These are phyloP conservation scores for Clarireedia sp. DNA, from an alignment of 2,329 filamentous ascomycete genomes.

Conservation along the genomic window DNA sequence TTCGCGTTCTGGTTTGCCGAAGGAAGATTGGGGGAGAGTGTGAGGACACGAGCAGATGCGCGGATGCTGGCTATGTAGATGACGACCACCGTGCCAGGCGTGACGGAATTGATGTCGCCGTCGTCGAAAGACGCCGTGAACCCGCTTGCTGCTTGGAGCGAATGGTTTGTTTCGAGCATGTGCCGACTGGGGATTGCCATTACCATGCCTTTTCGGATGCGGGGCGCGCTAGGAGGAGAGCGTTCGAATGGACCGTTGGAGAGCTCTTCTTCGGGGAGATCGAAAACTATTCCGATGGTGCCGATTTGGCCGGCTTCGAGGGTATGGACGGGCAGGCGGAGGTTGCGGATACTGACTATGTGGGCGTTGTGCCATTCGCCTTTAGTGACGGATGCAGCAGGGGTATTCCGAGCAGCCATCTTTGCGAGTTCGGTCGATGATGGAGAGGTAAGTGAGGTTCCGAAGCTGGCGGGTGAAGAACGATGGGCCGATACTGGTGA, in stretches of 20 bases:
- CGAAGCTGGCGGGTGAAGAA: constrained; percentile 32
- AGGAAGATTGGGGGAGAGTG: constrained; percentile 31
- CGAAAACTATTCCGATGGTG: constrained; percentile 72
- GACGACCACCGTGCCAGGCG: constrained; percentile 63
- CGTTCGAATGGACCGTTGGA: constrained; percentile 28
- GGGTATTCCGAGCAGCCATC: constrained; percentile 44
- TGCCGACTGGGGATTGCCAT: constrained; percentile 55
- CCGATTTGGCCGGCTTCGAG: constrained; percentile 79
- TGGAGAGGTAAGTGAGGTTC: constrained; percentile 45
- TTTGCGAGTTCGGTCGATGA: constrained; percentile 46
- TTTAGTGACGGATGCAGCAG: constrained; percentile 44
- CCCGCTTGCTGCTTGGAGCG: constrained; percentile 57
- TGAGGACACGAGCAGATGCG: constrained; percentile 66
- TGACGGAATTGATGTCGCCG: constrained; percentile 53
- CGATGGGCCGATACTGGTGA: constrained; percentile 37
- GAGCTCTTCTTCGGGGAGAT: constrained; percentile 30
- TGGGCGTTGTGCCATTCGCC: constrained; percentile 74
- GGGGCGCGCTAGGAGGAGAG: constrained; percentile 30
- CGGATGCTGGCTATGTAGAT: constrained; percentile 84
- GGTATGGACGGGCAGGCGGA: constrained; percentile 72
- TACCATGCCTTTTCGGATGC: constrained; percentile 75
- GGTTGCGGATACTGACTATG: constrained; percentile 79
- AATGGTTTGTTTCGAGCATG: constrained; percentile 47
- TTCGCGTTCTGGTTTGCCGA: constrained; percentile 19
- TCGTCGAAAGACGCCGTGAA: constrained; percentile 66